These are phyloP conservation scores for Lumnitzera littorea DNA, from an alignment of 345 rosid genomes.

Conservation along the genomic window DNA sequence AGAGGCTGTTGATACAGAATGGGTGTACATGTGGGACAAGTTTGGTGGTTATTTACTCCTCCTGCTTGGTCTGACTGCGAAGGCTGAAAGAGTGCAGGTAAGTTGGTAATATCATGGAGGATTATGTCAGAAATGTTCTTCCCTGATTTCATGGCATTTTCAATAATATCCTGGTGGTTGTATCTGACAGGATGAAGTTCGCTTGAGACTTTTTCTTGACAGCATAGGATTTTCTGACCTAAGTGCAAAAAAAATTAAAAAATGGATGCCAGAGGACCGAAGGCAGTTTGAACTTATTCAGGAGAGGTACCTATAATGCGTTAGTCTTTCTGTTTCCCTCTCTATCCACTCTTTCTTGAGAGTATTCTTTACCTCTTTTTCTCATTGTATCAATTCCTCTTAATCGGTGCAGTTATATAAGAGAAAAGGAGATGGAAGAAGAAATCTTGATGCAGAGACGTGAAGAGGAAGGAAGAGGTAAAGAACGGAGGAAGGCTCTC, in stretches of 20 bases:
- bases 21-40: conserved; percentile 99
- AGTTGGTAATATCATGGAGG: conserved; percentile 1
- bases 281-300: conserved; percentile 96
- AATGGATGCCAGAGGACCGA: conserved; percentile 99
- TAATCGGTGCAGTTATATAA: conserved; percentile 58
- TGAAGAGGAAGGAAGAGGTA: conserved; percentile 99
- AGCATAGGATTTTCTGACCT: conserved; percentile 97
- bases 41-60: conserved; percentile 97
- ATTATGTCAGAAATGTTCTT: conserved; percentile 6
- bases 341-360: neutral
- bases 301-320: conserved; percentile 58
- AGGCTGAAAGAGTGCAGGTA: conserved; percentile 98
- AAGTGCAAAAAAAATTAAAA: conserved; percentile 95
- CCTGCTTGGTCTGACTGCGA: conserved; percentile 93
- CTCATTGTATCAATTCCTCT: neutral
- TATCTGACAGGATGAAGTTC: conserved; percentile 81
- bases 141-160: conserved; percentile 5
- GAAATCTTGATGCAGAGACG: conserved; percentile 96
- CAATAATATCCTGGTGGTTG: neutral
- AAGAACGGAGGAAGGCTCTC: conserved; percentile 97
- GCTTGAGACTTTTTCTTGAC: conserved; percentile 93
- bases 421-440: conserved; percentile 99
- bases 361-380: conserved; percentile 6
- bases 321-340: conserved; percentile 1
- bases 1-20: conserved; percentile 99